Base-by-base conservation (phyloP, 768 basidiomycete genomes). In the Leucocoprinus birnbaumii region DNA sequence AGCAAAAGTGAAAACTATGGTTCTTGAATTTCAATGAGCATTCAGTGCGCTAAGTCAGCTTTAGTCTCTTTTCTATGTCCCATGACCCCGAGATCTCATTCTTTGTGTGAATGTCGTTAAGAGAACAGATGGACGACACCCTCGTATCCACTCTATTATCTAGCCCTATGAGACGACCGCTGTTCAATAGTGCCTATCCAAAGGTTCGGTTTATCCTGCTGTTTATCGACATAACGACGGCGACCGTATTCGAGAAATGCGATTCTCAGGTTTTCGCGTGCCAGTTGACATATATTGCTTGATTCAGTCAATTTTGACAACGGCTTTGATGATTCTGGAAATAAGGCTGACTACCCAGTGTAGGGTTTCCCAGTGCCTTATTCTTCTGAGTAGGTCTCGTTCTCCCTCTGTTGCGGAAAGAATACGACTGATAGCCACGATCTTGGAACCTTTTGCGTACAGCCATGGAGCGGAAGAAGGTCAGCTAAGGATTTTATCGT, bases 221-320 rank as follows among this genome's bases (percentile, higher is more conserved):
- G n/a, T 40, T 43, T 34, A 48, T 55, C 47, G 3, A 24, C 54
- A 24, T 55, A 24, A 43, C 54, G 27, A 55, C 54, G 27, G 13
- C 31, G 26, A 21, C 31, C 42, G 25, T n/a, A 7, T 19, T 21
- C 18, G 31, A 26, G 13, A 3, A 46, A 35, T 27, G 27, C 13
- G 27, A 19, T 21, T 52, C 42, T 43, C 41, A 44, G 37, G 38
- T 31, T 35, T 37, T 35, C 24, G 27, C 16, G 38, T 10, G 19
- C 8, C 13, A 24, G 13, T 22, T 35, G 37, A 11, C 13, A 6
- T 42, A 11, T 24, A 48, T 57, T 55, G 26, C 43, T 42, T 37
- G 27, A 54, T 43, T 57, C 42, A 27, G 57, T 47, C 42, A 25
- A 46, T 53, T 50, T 53, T 43, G 53, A 41, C 46, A 54, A 54